Evolutionary conservation across 2,329 filamentous ascomycete species (phyloP).

Genomic region (Huntiella savannae): DNA sequence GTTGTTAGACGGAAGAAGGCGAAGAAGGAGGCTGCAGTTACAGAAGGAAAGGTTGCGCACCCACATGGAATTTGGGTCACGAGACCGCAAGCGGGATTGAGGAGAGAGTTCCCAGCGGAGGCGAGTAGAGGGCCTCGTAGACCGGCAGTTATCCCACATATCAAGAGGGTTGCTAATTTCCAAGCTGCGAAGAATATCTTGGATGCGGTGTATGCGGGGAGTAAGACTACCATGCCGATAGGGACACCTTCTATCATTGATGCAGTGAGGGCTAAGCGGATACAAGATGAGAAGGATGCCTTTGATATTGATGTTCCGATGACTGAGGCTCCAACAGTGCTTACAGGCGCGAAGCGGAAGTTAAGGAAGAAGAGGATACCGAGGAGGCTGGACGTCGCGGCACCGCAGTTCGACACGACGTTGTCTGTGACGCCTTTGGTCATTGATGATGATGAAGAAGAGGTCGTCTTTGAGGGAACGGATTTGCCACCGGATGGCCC

Average conservation of each 20-base stretch:
- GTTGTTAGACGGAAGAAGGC: neutral
- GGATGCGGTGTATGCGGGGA: conserved; percentile 32
- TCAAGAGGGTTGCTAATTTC: conserved; percentile 21
- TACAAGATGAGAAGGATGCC: neutral
- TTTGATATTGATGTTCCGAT: conserved; percentile 1
- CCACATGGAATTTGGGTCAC: conserved; percentile 4
- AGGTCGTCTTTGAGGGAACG: neutral
- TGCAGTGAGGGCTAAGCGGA: neutral
- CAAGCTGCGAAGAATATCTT: conserved; percentile 32
- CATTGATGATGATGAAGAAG: conserved; percentile 3
- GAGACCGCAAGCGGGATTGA: conserved; percentile 2
- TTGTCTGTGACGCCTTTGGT: conserved; percentile 23
- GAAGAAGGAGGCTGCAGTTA: neutral
- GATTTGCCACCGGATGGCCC: conserved; percentile 10
- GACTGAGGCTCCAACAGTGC: conserved; percentile 1
- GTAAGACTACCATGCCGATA: conserved; percentile 16
- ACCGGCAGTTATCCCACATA: neutral
- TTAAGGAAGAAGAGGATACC: conserved; percentile 27
- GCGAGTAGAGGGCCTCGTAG: neutral
- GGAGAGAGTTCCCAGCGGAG: neutral
- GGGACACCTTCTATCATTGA: conserved; percentile 8
- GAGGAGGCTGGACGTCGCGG: conserved; percentile 26
- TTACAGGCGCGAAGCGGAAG: conserved; percentile 13
- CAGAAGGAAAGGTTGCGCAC: neutral
- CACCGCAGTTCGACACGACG: conserved; percentile 33